Base-by-base conservation (phyloP, 176 grass and related monocot genomes). In the Tuctoria greenei region DNA sequence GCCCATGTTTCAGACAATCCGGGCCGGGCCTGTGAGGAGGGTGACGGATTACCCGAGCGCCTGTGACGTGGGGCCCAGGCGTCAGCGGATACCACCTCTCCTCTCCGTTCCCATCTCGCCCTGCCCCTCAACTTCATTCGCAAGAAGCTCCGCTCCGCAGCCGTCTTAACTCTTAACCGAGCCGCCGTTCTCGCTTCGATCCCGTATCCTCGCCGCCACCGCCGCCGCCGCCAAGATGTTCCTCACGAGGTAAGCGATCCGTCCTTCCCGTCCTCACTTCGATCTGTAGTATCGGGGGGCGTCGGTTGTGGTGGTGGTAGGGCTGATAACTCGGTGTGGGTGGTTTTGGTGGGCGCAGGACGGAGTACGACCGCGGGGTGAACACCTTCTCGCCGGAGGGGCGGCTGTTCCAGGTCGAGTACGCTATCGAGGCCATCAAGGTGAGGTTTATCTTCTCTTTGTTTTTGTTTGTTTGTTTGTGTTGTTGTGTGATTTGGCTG, bases 361-460 rank as follows among this genome's bases (percentile, higher is more conserved):
- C 93, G 52, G 90, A 93, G 86, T 97, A 93, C 65, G 93, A 93
- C 83, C 90, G 93, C 7, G 86, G 90, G 11, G 93, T 97, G 41
- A 93, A 93, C 81, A 91, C 93, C 40, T 93, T 97, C 86, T 97
- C 93, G 4, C 93, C 93, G 23, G 93, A 97, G 82, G 93, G 90
- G 34, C 75, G 88, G 77, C 66, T 97, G 60, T 97, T 93, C 82
- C 93, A 97, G 90, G 93, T 93, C 34, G 90, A 97, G 61, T 97
- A 97, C 83, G 93, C 93, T 74, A 97, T 97, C 58, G 93, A 97
- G 86, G 93, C 90, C 56, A 97, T 97, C 74, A 97, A 97, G 90
- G 90, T 97, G 60, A 70, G 72, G 50, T 21, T 21, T 7, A 14
- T 44, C 31, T 73, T n/a, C 14, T 47, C 2, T 41, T 14, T 45